Conservation (phyloP, 2,329 filamentous ascomycete species). For the Cladosporium colombiae region DNA sequence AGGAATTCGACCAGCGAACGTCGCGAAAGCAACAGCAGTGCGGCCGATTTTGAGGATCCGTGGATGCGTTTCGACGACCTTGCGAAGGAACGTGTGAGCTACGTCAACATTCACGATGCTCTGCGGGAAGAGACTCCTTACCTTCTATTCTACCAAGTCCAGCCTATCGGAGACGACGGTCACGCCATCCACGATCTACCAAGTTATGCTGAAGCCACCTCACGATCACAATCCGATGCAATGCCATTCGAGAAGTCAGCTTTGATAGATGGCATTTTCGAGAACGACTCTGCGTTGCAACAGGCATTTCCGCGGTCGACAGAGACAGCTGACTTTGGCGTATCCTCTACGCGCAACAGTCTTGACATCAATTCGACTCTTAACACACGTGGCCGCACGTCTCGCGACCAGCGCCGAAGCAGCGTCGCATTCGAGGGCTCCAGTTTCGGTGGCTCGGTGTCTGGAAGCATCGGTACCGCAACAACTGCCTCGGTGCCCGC, state of each 20-base stretch:
- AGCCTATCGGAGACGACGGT: conserved; percentile 76
- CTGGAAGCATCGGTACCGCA: conserved; percentile 29
- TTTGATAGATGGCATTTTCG: conserved; percentile 23
- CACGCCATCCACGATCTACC: conserved; percentile 40
- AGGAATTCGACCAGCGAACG: conserved; percentile 52
- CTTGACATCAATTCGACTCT: conserved; percentile 33
- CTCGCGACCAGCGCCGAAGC: conserved; percentile 40
- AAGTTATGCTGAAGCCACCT: conserved; percentile 44
- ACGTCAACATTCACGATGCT: conserved; percentile 76
- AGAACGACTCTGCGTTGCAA: conserved; percentile 21
- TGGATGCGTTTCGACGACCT: conserved; percentile 96
- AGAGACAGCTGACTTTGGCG: conserved; percentile 26
- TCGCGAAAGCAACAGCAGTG: conserved; percentile 46
- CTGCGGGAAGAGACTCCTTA: conserved; percentile 89
- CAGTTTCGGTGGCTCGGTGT: conserved; percentile 35
- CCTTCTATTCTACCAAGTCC: conserved; percentile 90
- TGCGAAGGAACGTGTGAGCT: conserved; percentile 67
- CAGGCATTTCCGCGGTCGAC: conserved; percentile 15
- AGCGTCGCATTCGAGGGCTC: conserved; percentile 45
- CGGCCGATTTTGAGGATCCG: conserved; percentile 67
- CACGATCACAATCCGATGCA: conserved; percentile 31
- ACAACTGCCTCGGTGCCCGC: conserved; percentile 35
- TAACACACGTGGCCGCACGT: conserved; percentile 38
- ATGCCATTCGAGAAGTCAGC: conserved; percentile 31
- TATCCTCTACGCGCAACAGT: conserved; percentile 32